Evolutionary conservation across 2,329 filamentous ascomycete species (phyloP).

Genomic region (Blastomyces silverae): DNA sequence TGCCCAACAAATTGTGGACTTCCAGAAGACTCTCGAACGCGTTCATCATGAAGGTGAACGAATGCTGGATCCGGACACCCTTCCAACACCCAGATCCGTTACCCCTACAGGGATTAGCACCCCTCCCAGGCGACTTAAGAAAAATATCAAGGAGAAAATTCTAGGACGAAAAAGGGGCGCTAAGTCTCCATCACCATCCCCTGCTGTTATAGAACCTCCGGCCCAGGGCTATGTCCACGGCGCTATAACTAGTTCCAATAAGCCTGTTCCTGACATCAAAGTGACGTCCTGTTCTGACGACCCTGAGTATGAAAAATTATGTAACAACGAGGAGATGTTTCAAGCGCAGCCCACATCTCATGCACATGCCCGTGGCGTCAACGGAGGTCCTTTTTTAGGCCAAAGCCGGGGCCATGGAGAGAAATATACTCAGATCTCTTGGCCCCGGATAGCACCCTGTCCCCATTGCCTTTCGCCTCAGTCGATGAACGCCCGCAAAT

Average conservation of each 20-base stretch:
- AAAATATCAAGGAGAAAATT: conserved; percentile 11
- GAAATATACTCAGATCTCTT: conserved; percentile 17
- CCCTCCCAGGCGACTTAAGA: conserved; percentile 24
- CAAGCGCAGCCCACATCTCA: conserved; percentile 34
- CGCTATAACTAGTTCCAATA: not conserved
- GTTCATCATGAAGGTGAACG: conserved; percentile 28
- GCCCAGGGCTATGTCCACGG: not conserved
- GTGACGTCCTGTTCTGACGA: not conserved
- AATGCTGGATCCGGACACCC: conserved; percentile 30
- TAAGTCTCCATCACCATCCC: conserved; percentile 7
- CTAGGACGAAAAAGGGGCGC: conserved; percentile 13
- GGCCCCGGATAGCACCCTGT: conserved; percentile 24
- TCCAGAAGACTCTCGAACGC: conserved; percentile 35
- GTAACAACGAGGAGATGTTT: conserved; percentile 17
- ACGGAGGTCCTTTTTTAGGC: conserved; percentile 27
- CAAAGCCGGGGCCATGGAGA: conserved; percentile 11
- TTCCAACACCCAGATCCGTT: conserved; percentile 30
- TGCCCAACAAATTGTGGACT: conserved; percentile 35
- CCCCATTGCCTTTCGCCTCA: conserved; percentile 23
- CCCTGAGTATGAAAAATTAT: conserved; percentile 7
- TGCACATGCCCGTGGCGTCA: not conserved
- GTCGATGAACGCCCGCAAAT: conserved; percentile 2
- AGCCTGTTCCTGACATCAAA: not conserved
- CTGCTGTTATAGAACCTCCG: not conserved
- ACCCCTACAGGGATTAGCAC: conserved; percentile 30